These are phyloP conservation scores for Diddensiella transvaalensis DNA, from an alignment of 805 yeast species.

Conservation along the genomic window DNA sequence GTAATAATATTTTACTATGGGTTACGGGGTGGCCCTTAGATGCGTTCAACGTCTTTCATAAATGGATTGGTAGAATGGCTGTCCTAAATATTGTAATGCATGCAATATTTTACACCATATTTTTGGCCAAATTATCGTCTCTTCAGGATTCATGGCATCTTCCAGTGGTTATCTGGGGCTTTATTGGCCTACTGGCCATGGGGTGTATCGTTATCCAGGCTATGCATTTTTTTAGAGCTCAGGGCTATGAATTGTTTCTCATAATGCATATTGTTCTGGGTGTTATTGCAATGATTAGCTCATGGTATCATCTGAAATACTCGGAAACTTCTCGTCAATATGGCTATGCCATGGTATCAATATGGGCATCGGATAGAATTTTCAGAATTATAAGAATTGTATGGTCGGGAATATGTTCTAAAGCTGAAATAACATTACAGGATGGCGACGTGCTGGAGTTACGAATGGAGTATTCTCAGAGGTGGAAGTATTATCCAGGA, in stretches of 20 bases:
- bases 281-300: constrained; percentile 47
- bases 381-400: constrained; percentile 53
- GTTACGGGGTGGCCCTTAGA: constrained; percentile 61
- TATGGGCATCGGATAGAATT: constrained; percentile 70
- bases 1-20: constrained; percentile 64
- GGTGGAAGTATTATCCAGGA: constrained; percentile 54
- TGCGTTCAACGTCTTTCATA: constrained; percentile 59
- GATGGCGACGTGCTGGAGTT: constrained; percentile 23
- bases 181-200: constrained; percentile 41
- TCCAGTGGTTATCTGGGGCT: constrained; percentile 36
- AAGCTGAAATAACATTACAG: constrained; percentile 23
- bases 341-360: constrained; percentile 50
- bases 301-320: constrained; percentile 53
- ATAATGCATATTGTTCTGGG: constrained; percentile 57
- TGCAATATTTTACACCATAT: constrained; percentile 48
- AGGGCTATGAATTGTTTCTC: constrained; percentile 58
- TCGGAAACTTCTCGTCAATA: constrained; percentile 45
- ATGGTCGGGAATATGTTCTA: constrained; percentile 48
- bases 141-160: constrained; percentile 25
- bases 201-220: constrained; percentile 48
- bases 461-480: constrained; percentile 39
- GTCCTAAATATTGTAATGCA: constrained; percentile 52
- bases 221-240: constrained; percentile 47
- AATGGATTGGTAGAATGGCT: constrained; percentile 56
- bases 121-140: constrained; percentile 39